Evolutionary conservation across 2,329 filamentous ascomycete genomes (phyloP).

Genomic region (Trichoderma breve): DNA sequence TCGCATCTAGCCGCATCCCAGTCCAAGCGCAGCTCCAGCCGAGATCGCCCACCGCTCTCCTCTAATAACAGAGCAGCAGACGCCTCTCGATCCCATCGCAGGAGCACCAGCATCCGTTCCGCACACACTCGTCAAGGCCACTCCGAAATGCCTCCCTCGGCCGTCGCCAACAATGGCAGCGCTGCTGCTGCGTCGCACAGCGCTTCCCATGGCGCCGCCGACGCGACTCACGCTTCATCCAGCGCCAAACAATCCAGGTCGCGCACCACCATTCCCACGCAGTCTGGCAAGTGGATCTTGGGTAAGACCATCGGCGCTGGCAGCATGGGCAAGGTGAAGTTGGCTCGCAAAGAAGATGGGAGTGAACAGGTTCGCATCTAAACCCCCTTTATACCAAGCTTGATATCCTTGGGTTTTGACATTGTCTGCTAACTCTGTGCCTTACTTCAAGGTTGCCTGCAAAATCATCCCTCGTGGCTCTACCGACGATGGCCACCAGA

Average conservation of each 20-base stretch:
- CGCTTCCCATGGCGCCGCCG: conserved; percentile 35
- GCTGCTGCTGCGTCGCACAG: conserved; percentile 50
- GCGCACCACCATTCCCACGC: conserved; percentile 82
- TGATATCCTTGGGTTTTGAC: neutral
- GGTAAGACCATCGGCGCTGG: conserved; percentile 97
- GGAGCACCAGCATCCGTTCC: conserved; percentile 52
- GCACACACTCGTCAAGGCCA: conserved; percentile 37
- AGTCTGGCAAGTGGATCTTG: conserved; percentile 88
- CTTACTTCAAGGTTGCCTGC: conserved; percentile 70
- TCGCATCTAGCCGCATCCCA: conserved; percentile 60
- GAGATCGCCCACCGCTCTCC: conserved; percentile 51
- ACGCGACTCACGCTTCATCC: conserved; percentile 38
- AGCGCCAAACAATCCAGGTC: conserved; percentile 54
- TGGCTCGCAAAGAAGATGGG: conserved; percentile 85
- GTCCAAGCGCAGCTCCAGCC: conserved; percentile 63
- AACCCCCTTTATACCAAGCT: conserved; percentile 5
- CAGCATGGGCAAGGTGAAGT: conserved; percentile 98
- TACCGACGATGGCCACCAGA: conserved; percentile 77
- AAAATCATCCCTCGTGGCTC: conserved; percentile 95
- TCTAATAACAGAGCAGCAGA: conserved; percentile 43
- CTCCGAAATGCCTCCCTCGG: conserved; percentile 51
- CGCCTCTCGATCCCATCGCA: conserved; percentile 42
- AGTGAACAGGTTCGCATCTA: conserved; percentile 72
- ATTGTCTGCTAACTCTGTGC: neutral
- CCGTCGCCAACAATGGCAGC: conserved; percentile 53